phyloP scores from a whole-genome alignment of 305 asterid genomes.

The Fraxinus xanthoxyloides region DNA sequence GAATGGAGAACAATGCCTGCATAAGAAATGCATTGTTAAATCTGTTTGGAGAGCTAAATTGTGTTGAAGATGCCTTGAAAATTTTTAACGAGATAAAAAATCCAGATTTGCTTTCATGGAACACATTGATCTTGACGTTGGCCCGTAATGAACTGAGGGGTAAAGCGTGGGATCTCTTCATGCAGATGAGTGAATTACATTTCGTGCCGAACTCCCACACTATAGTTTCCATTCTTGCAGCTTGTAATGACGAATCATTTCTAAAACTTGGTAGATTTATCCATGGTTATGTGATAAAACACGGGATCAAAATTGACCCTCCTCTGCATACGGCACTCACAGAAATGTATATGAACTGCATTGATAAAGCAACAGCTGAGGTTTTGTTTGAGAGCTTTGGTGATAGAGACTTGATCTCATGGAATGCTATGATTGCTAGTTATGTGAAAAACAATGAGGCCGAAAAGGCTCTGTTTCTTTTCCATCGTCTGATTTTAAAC shows the following conservation, averaged over 20 bases:
- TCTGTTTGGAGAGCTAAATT: constrained; percentile 20
- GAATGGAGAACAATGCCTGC: constrained; percentile 15
- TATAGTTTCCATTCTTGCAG: constrained; percentile 26
- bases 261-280: constrained; percentile 22
- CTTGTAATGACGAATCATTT: constrained; percentile 21
- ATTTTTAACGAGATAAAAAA: constrained; percentile 13
- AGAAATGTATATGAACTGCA: constrained; percentile 37
- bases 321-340: constrained; percentile 35
- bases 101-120: constrained; percentile 28
- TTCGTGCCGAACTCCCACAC: constrained; percentile 29
- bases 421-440: constrained; percentile 39
- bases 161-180: constrained; percentile 24
- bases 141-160: constrained; percentile 16
- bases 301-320: constrained; percentile 35
- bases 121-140: constrained; percentile 22
- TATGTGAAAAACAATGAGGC: constrained; percentile 22
- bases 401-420: constrained; percentile 31
- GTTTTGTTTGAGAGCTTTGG: constrained; percentile 30
- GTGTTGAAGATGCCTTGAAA: constrained; percentile 22
- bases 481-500: constrained; percentile 25
- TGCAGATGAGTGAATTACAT: constrained; percentile 24
- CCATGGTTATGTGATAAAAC: constrained; percentile 35
- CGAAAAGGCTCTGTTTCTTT: constrained; percentile 28
- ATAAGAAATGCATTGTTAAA: constrained; percentile 23
- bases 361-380: constrained; percentile 21